Evolutionary conservation across 2,329 filamentous ascomycete species (phyloP), one percentile per base, ranked within the genome.

Genomic region (Trichoderma simmonsii): DNA sequence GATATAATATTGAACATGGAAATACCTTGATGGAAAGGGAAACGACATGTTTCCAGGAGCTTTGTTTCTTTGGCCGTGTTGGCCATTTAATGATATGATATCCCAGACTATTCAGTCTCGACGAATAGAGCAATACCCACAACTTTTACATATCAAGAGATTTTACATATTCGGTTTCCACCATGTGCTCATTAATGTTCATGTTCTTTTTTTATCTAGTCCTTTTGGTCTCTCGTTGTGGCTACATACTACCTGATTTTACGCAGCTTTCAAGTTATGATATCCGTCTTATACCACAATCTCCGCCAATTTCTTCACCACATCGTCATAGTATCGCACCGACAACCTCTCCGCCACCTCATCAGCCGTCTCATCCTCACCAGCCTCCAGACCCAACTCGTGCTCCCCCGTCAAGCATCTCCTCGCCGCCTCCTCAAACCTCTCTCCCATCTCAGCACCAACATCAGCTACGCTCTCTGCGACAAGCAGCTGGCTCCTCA

Each of bases 281-380:
- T 32, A 32, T 21, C 30, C 30, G 32, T 12, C 59, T 24, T 71
- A 84, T 5, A 84, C 79, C 6, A 79, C 75, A 26, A 84, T 76
- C 1, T 78, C 77, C 2, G 80, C 82, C 24, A 86, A 75, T 57
- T 76, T 80, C 75, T 84, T 84, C 26, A 86, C 84, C 7, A 86
- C 83, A 2, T 83, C 77, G 64, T 85, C 82, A 72, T 84, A 83
- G 57, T 84, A 84, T 3, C 73, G 77, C 76, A 81, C 79, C 4
- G 81, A 83, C 39, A 85, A 73, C 56, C 76, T 79, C 30, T 82
- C 80, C 0, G 82, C 84, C 5, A 83, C 82, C 11, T 79, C 77
- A 30, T 82, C 80, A 18, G 79, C 76, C 6, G 80, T 84, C 76
- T 85, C 83, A 65, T 85, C 81, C 11, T 85, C 82, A 0, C 74